phyloP scores from a whole-genome alignment of 768 basidiomycete species.

The Leucocoprinus birnbaumii region DNA sequence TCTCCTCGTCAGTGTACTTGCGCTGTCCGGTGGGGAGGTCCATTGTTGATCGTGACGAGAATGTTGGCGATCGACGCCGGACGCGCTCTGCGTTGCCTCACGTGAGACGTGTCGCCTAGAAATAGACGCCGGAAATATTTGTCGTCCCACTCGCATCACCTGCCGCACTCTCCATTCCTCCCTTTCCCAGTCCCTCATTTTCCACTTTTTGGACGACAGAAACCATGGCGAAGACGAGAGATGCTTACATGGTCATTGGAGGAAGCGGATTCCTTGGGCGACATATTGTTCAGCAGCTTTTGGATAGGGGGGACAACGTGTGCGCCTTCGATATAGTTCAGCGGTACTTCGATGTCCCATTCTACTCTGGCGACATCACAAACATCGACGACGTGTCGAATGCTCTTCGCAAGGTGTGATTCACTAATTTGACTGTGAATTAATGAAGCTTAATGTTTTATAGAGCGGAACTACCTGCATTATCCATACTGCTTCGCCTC shows the following conservation, averaged over 20 bases:
- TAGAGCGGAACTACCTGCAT: conserved; percentile 86
- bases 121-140: conserved; percentile 22
- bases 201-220: conserved; percentile 13
- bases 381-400: conserved; percentile 67
- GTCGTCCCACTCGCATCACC: conserved; percentile 12
- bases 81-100: conserved; percentile 26
- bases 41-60: conserved; percentile 20
- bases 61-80: conserved; percentile 1
- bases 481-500: conserved; percentile 92
- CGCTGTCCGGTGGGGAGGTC: conserved; percentile 26
- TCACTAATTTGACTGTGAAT: neutral
- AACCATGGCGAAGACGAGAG: conserved; percentile 35
- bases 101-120: conserved; percentile 25
- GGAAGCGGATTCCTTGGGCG: conserved; percentile 92
- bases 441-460: neutral
- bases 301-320: conserved; percentile 77
- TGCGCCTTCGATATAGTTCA: conserved; percentile 92
- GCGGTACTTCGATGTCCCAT: conserved; percentile 81
- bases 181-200: too few relatives aligned
- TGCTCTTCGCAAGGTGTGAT: conserved; percentile 69
- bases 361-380: conserved; percentile 88
- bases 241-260: conserved; percentile 89
- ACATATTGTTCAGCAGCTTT: conserved; percentile 84
- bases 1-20: conserved; percentile 62
- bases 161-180: neutral